Conservation (phyloP, 2,329 filamentous ascomycete species). For the Penicillium sp. region DNA sequence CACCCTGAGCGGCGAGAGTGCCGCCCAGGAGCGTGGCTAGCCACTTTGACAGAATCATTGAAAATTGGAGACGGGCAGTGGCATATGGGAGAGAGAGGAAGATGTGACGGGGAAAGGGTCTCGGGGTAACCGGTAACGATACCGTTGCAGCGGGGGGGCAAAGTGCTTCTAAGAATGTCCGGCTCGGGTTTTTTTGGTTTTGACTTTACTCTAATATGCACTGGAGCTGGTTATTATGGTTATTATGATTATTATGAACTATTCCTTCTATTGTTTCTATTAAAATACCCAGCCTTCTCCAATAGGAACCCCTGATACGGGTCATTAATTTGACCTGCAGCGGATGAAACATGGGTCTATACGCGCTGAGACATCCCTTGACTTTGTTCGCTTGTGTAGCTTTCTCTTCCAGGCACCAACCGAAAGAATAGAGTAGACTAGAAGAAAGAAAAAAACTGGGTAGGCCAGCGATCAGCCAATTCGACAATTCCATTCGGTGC, state of each 20-base stretch:
- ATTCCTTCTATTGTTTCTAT: too few species aligned
- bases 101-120: neutral
- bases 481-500: neutral
- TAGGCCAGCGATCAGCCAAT: neutral
- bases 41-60: conserved; percentile 25
- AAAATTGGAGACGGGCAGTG: conserved; percentile 4
- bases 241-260: neutral
- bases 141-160: conserved; percentile 4
- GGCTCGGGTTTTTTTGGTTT: neutral
- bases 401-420: too few species aligned
- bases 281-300: too few species aligned
- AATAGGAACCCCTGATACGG: too few species aligned
- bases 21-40: conserved; percentile 22
- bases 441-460: neutral
- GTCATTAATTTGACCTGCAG: neutral
- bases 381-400: neutral
- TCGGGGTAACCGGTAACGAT: conserved; percentile 1
- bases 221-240: too few species aligned
- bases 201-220: too few species aligned
- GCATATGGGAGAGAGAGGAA: conserved; percentile 13
- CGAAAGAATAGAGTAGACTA: too few species aligned
- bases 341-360: conserved; percentile 8
- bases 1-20: conserved; percentile 19
- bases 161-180: conserved; percentile 6
- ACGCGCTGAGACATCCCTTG: conserved; percentile 7